Evolutionary conservation across 805 yeast genomes (phyloP).

Genomic region (Wickerhamia fluorescens): DNA sequence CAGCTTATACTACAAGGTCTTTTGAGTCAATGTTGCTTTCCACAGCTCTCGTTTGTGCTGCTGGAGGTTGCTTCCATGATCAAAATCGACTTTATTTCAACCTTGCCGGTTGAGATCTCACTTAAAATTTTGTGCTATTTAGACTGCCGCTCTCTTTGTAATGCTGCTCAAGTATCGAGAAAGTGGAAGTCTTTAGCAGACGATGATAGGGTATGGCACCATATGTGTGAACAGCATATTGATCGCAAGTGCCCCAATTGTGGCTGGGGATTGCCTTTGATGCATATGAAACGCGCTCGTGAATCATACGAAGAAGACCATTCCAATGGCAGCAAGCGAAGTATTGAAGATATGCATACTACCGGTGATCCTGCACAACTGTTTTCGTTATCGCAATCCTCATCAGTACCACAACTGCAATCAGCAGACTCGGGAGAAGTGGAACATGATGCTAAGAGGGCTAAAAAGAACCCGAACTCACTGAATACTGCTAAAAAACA

Average conservation of each 20-base stretch:
- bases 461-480: slow-evolving; percentile 5
- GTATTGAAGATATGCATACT: slow-evolving; percentile 8
- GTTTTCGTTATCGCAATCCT: background rate
- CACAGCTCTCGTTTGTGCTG: slow-evolving; percentile 81
- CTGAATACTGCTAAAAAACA: slow-evolving; percentile 4
- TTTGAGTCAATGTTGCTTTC: slow-evolving; percentile 87
- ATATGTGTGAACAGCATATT: slow-evolving; percentile 96
- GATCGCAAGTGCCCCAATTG: slow-evolving; percentile 96
- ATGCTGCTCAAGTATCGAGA: slow-evolving; percentile 86
- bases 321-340: slow-evolving; percentile 9
- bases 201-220: slow-evolving; percentile 96
- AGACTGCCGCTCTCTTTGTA: slow-evolving; percentile 89
- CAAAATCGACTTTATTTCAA: slow-evolving; percentile 80
- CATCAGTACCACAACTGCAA: slow-evolving; percentile 2
- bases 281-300: slow-evolving; percentile 77
- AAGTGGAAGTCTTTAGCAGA: slow-evolving; percentile 88
- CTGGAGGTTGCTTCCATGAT: slow-evolving; percentile 73
- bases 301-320: slow-evolving; percentile 29
- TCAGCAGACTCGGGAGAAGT: slow-evolving; percentile 1
- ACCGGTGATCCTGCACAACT: no score
- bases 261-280: slow-evolving; percentile 96
- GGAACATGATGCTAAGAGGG: slow-evolving; percentile 6
- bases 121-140: slow-evolving; percentile 80
- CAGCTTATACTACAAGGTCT: slow-evolving; percentile 76
- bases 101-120: slow-evolving; percentile 80